Base-by-base conservation (phyloP, 2,329 filamentous ascomycete genomes). In the Seiridium unicorne region DNA sequence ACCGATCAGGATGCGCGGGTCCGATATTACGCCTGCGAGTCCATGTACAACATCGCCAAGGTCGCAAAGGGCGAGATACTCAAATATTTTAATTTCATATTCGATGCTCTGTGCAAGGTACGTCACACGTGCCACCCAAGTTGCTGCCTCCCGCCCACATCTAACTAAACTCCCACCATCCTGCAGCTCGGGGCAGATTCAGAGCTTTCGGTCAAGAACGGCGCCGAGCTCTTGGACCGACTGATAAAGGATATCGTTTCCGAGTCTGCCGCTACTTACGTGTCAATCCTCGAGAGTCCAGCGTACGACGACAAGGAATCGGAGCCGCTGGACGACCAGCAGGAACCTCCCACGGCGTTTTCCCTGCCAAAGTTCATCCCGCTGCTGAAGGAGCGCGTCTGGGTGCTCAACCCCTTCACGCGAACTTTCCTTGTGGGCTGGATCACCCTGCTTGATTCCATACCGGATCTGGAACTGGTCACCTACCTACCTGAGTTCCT, bases 31-130 rank as follows among this genome's bases (percentile, higher is more conserved):
- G 95, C 95, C 32, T 99, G 95, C 77, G 95, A 99, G 80, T 96
- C 93, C 75, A 99, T 99, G 95, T 99, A 99, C 79, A 99, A 99
- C 76, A 99, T 99, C 72, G 93, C 95, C 71, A 99, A 99, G 78
- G 95, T 99, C 53, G 95, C 94, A 62, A 99, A 99, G 77, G 95
- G 96, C 44, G 95, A 99, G 76, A 95, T 99, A 26, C 77, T 99
- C 65, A 86, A 96, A 46, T 99, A 97, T 80, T 99, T 99, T 77
- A 99, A 99, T 77, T 91, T 96, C 70, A 95, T 99, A 64, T 99
- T 99, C 72, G 95, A 99, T 78, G 93, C 95, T 31, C 81, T 99
- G 58, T 97, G 93, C 80, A 98, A 97, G 85, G 93, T 96, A 79
- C 63, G 77, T 66, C 38, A 56, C 57, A 9, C 49, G 61, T 38